Conservation (phyloP, 83 land plant species). For the Picea abies region DNA sequence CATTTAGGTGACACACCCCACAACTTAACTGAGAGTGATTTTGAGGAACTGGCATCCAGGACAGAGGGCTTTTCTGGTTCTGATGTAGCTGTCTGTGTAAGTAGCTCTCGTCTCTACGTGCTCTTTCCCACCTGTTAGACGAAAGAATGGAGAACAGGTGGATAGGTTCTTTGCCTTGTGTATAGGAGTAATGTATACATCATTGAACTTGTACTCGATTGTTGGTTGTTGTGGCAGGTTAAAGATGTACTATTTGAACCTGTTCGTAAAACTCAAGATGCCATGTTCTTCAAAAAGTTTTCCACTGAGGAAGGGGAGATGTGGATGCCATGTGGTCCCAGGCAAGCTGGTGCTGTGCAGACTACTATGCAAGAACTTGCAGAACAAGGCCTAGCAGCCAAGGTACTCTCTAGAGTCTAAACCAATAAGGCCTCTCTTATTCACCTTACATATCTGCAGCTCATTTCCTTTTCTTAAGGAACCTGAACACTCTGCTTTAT, state of each 20-base stretch:
- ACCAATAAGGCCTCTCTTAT: neutral
- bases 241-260: slow-evolving; percentile 99
- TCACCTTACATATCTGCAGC: neutral
- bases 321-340: slow-evolving; percentile 98
- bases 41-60: slow-evolving; percentile 79
- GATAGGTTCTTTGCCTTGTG: neutral
- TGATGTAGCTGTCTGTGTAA: slow-evolving; percentile 95
- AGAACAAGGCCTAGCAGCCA: slow-evolving; percentile 74
- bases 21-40: slow-evolving; percentile 86
- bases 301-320: slow-evolving; percentile 45
- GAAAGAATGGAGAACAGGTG: neutral
- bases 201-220: neutral
- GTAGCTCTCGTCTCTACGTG: slow-evolving; percentile 19
- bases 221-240: slow-evolving; percentile 45
- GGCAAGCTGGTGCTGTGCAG: slow-evolving; percentile 83
- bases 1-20: slow-evolving; percentile 98
- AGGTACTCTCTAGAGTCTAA: slow-evolving; percentile 42
- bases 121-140: neutral
- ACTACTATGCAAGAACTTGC: slow-evolving; percentile 96
- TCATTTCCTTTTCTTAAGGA: neutral
- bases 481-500: neutral
- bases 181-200: neutral
- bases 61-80: slow-evolving; percentile 98
- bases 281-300: slow-evolving; percentile 78
- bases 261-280: slow-evolving; percentile 98